Conservation (phyloP, 176 grass and related monocot species). For the Ensete glaucum region DNA sequence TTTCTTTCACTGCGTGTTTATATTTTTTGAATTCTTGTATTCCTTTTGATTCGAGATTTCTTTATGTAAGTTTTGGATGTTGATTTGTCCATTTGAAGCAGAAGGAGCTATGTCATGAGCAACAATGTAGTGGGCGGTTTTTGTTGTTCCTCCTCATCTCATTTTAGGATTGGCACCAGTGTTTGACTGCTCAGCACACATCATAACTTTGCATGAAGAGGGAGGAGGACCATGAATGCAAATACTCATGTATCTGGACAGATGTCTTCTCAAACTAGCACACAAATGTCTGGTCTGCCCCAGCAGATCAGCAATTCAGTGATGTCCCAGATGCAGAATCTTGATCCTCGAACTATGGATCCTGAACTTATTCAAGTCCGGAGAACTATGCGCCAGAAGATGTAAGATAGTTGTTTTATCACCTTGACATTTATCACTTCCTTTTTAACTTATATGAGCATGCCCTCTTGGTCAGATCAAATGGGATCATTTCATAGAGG, state of each 20-base stretch:
- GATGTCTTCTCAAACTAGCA: slow-evolving; percentile 1
- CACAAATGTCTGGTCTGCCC: slow-evolving; percentile 3
- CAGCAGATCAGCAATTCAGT: background rate
- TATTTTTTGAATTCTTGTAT: background rate
- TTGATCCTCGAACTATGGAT: slow-evolving; percentile 4
- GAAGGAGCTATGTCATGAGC: background rate
- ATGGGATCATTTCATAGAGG: too few species aligned
- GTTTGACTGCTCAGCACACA: background rate
- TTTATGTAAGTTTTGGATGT: background rate
- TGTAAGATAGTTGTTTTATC: background rate
- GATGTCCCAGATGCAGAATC: background rate
- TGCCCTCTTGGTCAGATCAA: background rate
- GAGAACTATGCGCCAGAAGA: background rate
- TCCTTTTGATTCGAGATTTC: background rate
- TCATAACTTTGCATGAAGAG: background rate
- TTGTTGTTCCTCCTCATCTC: background rate
- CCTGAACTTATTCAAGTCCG: background rate
- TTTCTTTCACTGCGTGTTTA: background rate
- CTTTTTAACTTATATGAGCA: background rate
- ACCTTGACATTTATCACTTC: background rate
- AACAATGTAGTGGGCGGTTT: background rate
- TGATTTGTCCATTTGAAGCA: background rate
- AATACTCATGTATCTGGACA: slow-evolving; percentile 6
- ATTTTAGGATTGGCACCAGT: background rate
- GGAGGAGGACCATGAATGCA: background rate